phyloP scores from a whole-genome alignment of 345 rosid species.

The Salix viminalis region DNA sequence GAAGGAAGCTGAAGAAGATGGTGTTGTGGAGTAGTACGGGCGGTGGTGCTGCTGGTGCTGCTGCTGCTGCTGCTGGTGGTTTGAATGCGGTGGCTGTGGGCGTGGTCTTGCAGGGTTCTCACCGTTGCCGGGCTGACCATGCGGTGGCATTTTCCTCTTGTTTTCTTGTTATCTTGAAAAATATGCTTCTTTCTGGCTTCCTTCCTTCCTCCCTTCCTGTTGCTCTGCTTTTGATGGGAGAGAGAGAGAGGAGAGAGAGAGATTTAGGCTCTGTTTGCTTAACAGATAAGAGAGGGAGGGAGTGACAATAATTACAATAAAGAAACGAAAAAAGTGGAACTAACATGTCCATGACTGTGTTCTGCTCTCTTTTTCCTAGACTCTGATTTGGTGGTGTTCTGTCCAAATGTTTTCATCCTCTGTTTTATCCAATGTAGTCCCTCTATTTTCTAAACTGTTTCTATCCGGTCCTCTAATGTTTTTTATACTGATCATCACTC shows the following conservation, averaged over 20 bases:
- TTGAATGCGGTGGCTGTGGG: background rate
- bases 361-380: no score
- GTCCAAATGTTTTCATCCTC: no score
- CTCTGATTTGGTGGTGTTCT: no score
- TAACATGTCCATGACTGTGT: no score
- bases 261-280: background rate
- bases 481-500: no score
- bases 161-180: background rate
- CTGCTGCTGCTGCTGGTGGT: background rate
- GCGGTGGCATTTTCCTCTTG: background rate
- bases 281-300: background rate
- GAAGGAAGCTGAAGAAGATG: slow-evolving; percentile 69
- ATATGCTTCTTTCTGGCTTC: background rate
- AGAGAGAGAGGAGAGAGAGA: background rate
- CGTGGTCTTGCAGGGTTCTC: background rate
- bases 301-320: background rate
- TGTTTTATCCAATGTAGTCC: no score
- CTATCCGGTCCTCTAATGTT: no score
- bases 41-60: slow-evolving; percentile 3
- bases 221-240: slow-evolving; percentile 5
- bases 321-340: background rate
- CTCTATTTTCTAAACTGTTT: no score
- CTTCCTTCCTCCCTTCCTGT: background rate
- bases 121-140: background rate
- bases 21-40: slow-evolving; percentile 13